Evolutionary conservation across 768 basidiomycete species (phyloP).

Genomic region (Tylopilus vinaceipallidus): DNA sequence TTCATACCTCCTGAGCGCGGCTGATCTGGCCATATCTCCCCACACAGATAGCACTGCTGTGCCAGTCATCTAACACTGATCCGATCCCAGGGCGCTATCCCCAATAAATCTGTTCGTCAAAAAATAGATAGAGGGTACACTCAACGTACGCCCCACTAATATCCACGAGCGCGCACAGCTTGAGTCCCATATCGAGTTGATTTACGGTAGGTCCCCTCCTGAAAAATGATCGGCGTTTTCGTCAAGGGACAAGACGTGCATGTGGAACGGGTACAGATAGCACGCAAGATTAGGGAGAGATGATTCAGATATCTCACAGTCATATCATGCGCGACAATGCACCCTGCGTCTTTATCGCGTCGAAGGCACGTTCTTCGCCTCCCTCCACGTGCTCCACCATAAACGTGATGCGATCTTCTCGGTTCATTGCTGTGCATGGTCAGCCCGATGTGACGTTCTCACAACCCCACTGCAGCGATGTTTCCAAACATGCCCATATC

Average conservation of each 20-base stretch:
- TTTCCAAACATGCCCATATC: neutral
- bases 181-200: slow-evolving; percentile 1
- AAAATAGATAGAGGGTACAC: neutral
- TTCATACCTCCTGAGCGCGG: neutral
- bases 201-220: neutral
- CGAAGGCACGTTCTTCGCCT: slow-evolving; percentile 4
- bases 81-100: neutral
- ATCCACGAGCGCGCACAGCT: neutral
- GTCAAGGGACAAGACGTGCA: neutral
- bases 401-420: slow-evolving; percentile 7
- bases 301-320: neutral
- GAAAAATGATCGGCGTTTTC: slow-evolving; percentile 11
- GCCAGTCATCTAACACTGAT: neutral
- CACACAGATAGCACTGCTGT: neutral
- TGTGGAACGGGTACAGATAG: neutral
- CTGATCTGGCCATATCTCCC: neutral
- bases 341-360: neutral
- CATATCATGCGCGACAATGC: neutral
- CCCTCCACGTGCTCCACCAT: slow-evolving; percentile 4
- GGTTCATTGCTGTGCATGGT: neutral
- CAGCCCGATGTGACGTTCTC: neutral
- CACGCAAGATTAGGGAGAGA: neutral
- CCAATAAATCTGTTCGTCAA: slow-evolving; percentile 2
- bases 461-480: neutral
- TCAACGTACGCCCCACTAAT: slow-evolving; percentile 5